These are phyloP conservation scores for Phytophthora fragariae DNA, from an alignment of 352 stramenopile species.

Conservation along the genomic window DNA sequence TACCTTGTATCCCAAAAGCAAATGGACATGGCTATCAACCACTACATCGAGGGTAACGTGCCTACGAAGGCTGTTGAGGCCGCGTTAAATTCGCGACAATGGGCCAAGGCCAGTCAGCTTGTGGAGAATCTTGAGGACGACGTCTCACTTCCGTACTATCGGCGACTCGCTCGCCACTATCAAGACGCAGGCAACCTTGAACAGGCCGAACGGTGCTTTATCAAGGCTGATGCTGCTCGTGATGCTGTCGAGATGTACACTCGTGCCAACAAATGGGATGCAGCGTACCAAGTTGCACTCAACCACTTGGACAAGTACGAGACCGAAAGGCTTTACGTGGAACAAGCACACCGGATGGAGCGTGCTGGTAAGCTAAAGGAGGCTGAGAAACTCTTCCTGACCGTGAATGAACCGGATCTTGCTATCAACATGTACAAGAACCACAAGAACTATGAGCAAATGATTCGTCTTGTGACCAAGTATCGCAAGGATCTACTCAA, in stretches of 20 bases:
- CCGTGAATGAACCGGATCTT: slow-evolving; percentile 92
- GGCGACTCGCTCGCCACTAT: slow-evolving; percentile 91
- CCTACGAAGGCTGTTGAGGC: slow-evolving; percentile 93
- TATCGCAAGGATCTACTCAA: slow-evolving; percentile 94
- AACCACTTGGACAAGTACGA: slow-evolving; percentile 94
- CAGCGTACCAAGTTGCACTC: slow-evolving; percentile 92
- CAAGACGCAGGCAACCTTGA: slow-evolving; percentile 87
- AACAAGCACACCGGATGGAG: slow-evolving; percentile 94
- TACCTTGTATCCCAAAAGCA: slow-evolving; percentile 94
- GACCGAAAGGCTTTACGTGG: slow-evolving; percentile 92
- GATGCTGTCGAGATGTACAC: slow-evolving; percentile 97
- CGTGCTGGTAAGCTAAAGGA: slow-evolving; percentile 92
- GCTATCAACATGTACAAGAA: slow-evolving; percentile 98
- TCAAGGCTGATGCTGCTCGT: slow-evolving; percentile 88
- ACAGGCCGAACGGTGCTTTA: slow-evolving; percentile 93
- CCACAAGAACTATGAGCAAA: slow-evolving; percentile 95
- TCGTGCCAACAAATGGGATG: slow-evolving; percentile 92
- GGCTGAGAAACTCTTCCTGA: slow-evolving; percentile 94
- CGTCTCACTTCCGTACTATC: slow-evolving; percentile 91
- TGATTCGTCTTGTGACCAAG: slow-evolving; percentile 94
- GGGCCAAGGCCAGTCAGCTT: slow-evolving; percentile 92
- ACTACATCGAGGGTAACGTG: slow-evolving; percentile 96
- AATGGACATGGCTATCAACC: slow-evolving; percentile 97
- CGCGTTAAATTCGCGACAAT: slow-evolving; percentile 93
- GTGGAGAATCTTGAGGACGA: slow-evolving; percentile 93